phyloP scores from a whole-genome alignment of 306 rosid species.

The Hylodesmum podocarpum region DNA sequence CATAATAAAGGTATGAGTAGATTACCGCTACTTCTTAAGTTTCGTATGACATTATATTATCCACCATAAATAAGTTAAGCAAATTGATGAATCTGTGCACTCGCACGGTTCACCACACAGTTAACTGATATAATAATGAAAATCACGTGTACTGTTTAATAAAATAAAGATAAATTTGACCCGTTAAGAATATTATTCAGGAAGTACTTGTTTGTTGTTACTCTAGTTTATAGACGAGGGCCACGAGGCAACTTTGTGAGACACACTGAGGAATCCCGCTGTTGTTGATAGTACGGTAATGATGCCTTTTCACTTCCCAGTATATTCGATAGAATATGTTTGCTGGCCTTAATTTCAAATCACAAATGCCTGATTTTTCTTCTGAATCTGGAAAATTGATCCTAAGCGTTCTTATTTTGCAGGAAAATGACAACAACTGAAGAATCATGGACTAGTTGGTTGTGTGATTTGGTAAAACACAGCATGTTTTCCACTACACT shows the following conservation, averaged over 20 bases:
- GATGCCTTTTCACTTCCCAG: neutral
- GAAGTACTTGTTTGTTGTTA: neutral
- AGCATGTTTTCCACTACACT: neutral
- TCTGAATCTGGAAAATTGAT: constrained; percentile 3
- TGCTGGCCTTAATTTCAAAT: neutral
- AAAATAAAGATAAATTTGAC: too few relatives aligned
- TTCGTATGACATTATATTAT: too few relatives aligned
- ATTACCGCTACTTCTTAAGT: too few relatives aligned
- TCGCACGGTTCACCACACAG: too few relatives aligned
- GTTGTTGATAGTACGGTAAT: neutral
- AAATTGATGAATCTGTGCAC: too few relatives aligned
- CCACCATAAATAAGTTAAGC: too few relatives aligned
- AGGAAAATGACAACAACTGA: constrained; percentile 40
- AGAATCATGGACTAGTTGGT: constrained; percentile 52
- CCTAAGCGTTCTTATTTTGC: neutral
- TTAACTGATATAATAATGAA: too few relatives aligned
- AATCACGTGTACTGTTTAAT: too few relatives aligned
- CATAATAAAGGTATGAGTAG: too few relatives aligned
- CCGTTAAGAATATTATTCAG: neutral
- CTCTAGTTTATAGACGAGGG: neutral
- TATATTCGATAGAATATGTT: neutral
- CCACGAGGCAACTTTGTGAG: neutral
- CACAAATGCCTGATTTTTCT: neutral
- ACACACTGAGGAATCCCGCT: neutral
- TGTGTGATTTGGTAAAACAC: constrained; percentile 59